Evolutionary conservation across 257 asterid species (phyloP).

Genomic region (Jacaranda copaia): DNA sequence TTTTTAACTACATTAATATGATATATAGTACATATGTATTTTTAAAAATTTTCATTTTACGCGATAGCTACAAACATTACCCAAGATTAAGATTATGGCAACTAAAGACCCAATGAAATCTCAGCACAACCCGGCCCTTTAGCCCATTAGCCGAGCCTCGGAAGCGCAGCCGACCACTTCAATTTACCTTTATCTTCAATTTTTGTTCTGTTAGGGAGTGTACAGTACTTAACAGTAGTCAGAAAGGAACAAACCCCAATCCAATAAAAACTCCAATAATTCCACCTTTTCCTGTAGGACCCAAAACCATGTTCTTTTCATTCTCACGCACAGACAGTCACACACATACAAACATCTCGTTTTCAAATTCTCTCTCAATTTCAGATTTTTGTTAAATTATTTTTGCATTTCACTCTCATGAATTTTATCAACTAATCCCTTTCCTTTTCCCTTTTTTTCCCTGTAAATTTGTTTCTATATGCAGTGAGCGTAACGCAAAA

Average conservation of each 20-base stretch:
- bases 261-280: slow-evolving; percentile 39
- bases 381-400: neutral
- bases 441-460: neutral
- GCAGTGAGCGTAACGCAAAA: slow-evolving; percentile 43
- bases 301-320: slow-evolving; percentile 41
- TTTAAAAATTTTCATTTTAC: too few relatives aligned
- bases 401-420: neutral
- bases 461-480: slow-evolving; percentile 38
- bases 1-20: too few relatives aligned
- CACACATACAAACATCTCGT: slow-evolving; percentile 34
- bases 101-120: neutral
- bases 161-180: neutral
- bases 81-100: neutral
- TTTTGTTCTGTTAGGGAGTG: too few relatives aligned
- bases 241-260: slow-evolving; percentile 28
- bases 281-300: slow-evolving; percentile 34
- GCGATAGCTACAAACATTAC: neutral
- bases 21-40: too few relatives aligned
- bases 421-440: slow-evolving; percentile 35
- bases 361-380: slow-evolving; percentile 30
- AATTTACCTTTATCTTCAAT: neutral
- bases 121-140: neutral
- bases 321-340: neutral
- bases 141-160: neutral
- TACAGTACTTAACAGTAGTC: neutral